Conservation (phyloP, 1,284 basidiomycete genomes). For the Naganishia liquefaciens region DNA sequence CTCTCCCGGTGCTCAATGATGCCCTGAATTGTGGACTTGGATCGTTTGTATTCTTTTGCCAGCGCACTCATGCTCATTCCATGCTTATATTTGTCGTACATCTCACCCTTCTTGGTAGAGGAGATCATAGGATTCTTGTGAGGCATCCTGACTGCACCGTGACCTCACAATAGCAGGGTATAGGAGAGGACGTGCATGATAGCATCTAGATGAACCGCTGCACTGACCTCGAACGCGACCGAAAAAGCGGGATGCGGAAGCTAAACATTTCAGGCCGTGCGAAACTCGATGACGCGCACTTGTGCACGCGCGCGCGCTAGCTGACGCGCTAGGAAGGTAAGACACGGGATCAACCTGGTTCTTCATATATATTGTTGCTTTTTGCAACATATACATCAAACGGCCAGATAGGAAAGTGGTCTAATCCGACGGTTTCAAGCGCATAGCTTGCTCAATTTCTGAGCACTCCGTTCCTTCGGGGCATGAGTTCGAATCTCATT, state of each 20-base stretch:
- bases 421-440: slow-evolving; percentile 21
- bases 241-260: slow-evolving; percentile 11
- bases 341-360: too few species aligned
- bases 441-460: slow-evolving; percentile 3
- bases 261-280: slow-evolving; percentile 2
- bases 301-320: too few species aligned
- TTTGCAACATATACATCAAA: too few species aligned
- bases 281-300: slow-evolving; percentile 12
- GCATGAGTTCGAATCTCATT: slow-evolving; percentile 14
- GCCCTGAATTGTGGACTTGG: not conserved
- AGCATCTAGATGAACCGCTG: slow-evolving; percentile 1
- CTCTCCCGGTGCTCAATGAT: slow-evolving; percentile 8
- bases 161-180: not conserved
- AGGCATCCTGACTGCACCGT: slow-evolving; percentile 5
- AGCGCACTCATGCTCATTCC: not conserved
- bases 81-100: not conserved
- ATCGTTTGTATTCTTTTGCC: not conserved
- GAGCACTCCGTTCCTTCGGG: slow-evolving; percentile 22
- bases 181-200: not conserved
- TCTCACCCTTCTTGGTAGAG: not conserved
- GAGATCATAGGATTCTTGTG: not conserved
- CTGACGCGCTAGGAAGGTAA: too few species aligned
- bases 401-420: slow-evolving; percentile 22
- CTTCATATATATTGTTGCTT: too few species aligned
- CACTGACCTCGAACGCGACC: not conserved